Base-by-base conservation (phyloP, 495 filamentous ascomycete species). In the Apodospora peruviana region DNA sequence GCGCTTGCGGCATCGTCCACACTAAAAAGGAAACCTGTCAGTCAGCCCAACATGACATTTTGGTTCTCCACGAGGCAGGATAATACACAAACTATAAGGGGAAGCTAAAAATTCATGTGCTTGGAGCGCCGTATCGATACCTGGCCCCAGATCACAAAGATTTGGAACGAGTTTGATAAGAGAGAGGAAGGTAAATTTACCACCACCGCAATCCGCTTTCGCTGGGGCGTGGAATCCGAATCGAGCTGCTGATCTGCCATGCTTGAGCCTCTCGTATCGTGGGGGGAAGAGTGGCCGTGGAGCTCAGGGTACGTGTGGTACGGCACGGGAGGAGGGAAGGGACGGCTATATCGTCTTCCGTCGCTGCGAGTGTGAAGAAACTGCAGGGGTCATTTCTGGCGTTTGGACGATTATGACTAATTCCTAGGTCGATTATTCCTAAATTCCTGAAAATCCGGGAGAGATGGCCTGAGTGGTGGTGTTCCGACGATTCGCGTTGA, bases 1-100 rank as follows among this genome's bases (percentile, higher is more conserved):
- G 44, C 93, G 78, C 65, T 90, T 90, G 42, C 93, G 83, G 62
- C 93, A 98, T 51, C 93, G 82, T 23, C 79, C 80, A 67, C 93
- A 98, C 93, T 97, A 52, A 51, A n/a, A n/a, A n/a, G n/a, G n/a
- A n/a, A n/a, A n/a, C n/a, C n/a, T n/a, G n/a, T n/a, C n/a, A n/a
- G n/a, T n/a, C n/a, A n/a, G n/a, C n/a, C n/a, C n/a, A n/a, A n/a
- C n/a, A n/a, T n/a, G n/a, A n/a, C n/a, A n/a, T n/a, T n/a, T n/a
- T n/a, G n/a, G n/a, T n/a, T n/a, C n/a, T n/a, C n/a, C n/a, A n/a
- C n/a, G n/a, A n/a, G n/a, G n/a, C n/a, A n/a, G n/a, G n/a, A n/a
- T n/a, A n/a, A n/a, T n/a, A n/a, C n/a, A n/a, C n/a, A n/a, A n/a
- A n/a, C n/a, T n/a, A n/a, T n/a, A n/a, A n/a, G n/a, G n/a, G n/a